Conservation (phyloP, 352 stramenopile species). For the Globisporangium barbulae region DNA sequence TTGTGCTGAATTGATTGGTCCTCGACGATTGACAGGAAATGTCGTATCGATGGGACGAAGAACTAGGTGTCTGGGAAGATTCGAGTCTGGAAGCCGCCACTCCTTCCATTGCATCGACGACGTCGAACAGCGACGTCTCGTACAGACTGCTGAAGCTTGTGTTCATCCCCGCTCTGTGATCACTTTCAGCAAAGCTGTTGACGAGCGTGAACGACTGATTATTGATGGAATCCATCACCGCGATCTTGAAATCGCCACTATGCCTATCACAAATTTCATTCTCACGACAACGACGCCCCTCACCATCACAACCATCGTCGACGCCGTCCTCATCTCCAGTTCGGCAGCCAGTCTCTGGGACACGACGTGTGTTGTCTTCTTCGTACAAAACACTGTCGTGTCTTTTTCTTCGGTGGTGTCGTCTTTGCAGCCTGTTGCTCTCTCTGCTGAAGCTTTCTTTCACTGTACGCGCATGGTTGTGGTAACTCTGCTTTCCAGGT, state of each 20-base stretch:
- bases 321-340: not conserved
- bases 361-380: not conserved
- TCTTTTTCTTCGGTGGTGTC: not conserved
- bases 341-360: not conserved
- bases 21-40: not conserved
- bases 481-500: not conserved
- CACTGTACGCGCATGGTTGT: not conserved
- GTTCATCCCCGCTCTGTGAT: not conserved
- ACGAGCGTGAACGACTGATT: constrained; percentile 11
- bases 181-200: not conserved
- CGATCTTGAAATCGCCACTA: constrained; percentile 7
- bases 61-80: not conserved
- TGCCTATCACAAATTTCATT: not conserved
- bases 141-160: constrained; percentile 29
- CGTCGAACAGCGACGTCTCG: constrained; percentile 43
- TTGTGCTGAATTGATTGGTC: not conserved
- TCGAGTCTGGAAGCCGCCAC: not conserved
- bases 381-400: not conserved
- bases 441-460: not conserved
- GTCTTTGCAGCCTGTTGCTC: not conserved
- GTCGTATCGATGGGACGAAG: not conserved
- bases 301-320: not conserved
- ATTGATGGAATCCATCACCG: constrained; percentile 10
- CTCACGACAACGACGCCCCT: not conserved
- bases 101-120: constrained; percentile 40